Evolutionary conservation across 805 yeast species (phyloP).

Genomic region (Jamesozyma gamospora): DNA sequence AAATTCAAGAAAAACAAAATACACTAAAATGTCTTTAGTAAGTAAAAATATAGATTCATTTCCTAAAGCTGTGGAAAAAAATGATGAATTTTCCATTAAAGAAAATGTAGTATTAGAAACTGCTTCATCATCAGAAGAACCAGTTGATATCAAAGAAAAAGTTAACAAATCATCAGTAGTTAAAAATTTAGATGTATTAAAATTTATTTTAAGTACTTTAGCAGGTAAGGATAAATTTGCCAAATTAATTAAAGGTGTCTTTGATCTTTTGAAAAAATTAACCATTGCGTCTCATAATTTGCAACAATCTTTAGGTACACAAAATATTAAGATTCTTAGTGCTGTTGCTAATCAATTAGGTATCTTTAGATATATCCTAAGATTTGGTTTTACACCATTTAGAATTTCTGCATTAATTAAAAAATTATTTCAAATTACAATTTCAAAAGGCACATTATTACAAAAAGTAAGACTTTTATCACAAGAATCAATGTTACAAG

Average conservation of each 20-base stretch:
- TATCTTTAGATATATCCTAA: slow-evolving; percentile 53
- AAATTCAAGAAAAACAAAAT: no score
- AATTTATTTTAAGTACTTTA: slow-evolving; percentile 43
- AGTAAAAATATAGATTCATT: no score
- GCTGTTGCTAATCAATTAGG: slow-evolving; percentile 25
- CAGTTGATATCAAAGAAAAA: not conserved
- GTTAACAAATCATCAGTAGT: slow-evolving; percentile 1
- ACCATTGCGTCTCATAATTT: not conserved
- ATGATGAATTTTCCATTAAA: no score
- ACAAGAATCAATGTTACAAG: slow-evolving; percentile 37
- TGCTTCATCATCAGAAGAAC: no score
- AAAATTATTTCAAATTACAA: slow-evolving; percentile 22
- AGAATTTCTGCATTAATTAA: slow-evolving; percentile 33
- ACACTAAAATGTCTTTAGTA: no score
- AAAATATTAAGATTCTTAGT: not conserved
- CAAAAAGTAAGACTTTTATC: slow-evolving; percentile 22
- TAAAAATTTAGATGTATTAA: slow-evolving; percentile 36
- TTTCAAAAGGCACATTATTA: not conserved
- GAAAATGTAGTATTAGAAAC: no score
- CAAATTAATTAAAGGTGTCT: slow-evolving; percentile 48
- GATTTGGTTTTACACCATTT: slow-evolving; percentile 65
- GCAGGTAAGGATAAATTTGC: slow-evolving; percentile 68
- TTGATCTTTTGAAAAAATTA: slow-evolving; percentile 38
- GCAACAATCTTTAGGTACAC: not conserved
- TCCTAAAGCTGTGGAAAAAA: not conserved